A percentile compares a stretch with the other conserved stretches of the same genome.
These are phyloP conservation scores for Ceratobasidium sp. DNA, from an alignment of 1,284 basidiomycete species.

Conservation along the genomic window DNA sequence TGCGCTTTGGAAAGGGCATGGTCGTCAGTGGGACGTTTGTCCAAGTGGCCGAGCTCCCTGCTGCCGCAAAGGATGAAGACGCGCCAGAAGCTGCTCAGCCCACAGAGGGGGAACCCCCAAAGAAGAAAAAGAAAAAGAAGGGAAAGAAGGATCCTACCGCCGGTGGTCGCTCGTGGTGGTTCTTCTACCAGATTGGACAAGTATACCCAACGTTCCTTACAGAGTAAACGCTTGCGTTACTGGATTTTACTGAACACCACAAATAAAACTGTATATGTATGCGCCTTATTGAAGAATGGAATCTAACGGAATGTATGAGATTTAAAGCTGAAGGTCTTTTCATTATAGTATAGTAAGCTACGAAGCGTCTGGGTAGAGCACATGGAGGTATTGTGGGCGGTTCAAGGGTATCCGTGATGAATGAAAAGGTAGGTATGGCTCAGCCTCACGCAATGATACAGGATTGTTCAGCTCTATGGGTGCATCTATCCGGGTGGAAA, in stretches of 20 bases:
- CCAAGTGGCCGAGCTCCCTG: constrained; percentile 36
- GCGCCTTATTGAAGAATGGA: constrained; percentile 13
- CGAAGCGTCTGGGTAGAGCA: background rate
- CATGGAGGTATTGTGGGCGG: background rate
- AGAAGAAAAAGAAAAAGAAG: constrained; percentile 44
- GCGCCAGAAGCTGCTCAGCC: background rate
- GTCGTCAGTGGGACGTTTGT: constrained; percentile 31
- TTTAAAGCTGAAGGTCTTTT: background rate
- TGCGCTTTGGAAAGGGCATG: constrained; percentile 34
- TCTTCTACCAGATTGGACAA: constrained; percentile 36
- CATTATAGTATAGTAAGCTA: no score
- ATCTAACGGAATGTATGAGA: background rate
- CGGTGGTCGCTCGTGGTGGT: constrained; percentile 41
- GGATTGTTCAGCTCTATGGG: background rate
- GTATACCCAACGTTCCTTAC: constrained; percentile 37
- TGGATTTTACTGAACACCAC: background rate
- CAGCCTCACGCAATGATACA: constrained; percentile 14
- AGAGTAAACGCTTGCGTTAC: constrained; percentile 14
- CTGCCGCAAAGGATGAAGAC: constrained; percentile 11
- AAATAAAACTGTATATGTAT: constrained; percentile 22
- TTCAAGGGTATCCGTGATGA: background rate
- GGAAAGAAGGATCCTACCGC: constrained; percentile 28
- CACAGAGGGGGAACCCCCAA: constrained; percentile 2
- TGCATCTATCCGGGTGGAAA: background rate
- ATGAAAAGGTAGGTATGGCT: background rate